phyloP scores from a whole-genome alignment of 2,329 filamentous ascomycete species.

The Pezicula radicicola region DNA sequence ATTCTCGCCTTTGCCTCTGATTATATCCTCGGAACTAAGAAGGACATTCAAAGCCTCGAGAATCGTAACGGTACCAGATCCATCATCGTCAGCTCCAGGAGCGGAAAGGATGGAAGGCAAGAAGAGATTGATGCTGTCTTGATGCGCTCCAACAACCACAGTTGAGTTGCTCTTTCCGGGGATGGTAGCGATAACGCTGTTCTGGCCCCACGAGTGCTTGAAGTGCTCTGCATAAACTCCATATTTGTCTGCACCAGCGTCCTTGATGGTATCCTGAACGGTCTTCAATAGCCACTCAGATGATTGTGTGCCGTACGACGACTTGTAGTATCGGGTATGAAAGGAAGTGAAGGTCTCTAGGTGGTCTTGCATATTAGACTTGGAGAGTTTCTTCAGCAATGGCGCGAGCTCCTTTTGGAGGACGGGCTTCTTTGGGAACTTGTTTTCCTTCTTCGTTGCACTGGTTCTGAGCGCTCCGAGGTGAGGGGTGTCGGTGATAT shows the following conservation, averaged over 20 bases:
- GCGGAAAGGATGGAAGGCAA: slow-evolving; percentile 79
- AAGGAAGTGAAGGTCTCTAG: slow-evolving; percentile 76
- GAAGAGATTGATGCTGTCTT: slow-evolving; percentile 94
- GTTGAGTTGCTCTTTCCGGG: slow-evolving; percentile 83
- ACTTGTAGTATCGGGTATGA: slow-evolving; percentile 81
- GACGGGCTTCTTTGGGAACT: slow-evolving; percentile 64
- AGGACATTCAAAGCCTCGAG: slow-evolving; percentile 85
- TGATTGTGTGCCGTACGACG: slow-evolving; percentile 74
- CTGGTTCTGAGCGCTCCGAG: slow-evolving; percentile 48
- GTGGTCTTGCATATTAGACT: slow-evolving; percentile 73
- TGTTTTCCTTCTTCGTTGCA: slow-evolving; percentile 41
- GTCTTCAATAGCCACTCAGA: slow-evolving; percentile 82
- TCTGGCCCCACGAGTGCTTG: slow-evolving; percentile 82
- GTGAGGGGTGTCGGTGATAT: slow-evolving; percentile 76
- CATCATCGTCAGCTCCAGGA: slow-evolving; percentile 94
- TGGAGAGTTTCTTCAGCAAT: slow-evolving; percentile 67
- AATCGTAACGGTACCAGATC: slow-evolving; percentile 89
- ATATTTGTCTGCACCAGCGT: slow-evolving; percentile 64
- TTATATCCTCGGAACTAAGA: slow-evolving; percentile 67
- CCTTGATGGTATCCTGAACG: slow-evolving; percentile 68
- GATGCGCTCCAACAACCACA: slow-evolving; percentile 85
- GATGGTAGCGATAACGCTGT: slow-evolving; percentile 87
- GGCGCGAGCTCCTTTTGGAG: slow-evolving; percentile 65
- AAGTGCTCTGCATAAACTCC: slow-evolving; percentile 72
- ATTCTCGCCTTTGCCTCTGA: slow-evolving; percentile 71